Percentiles rank a stretch among this genome's conserved stretches.
Conservation (phyloP, 495 filamentous ascomycete species). For the Aspergillus panamensis region DNA sequence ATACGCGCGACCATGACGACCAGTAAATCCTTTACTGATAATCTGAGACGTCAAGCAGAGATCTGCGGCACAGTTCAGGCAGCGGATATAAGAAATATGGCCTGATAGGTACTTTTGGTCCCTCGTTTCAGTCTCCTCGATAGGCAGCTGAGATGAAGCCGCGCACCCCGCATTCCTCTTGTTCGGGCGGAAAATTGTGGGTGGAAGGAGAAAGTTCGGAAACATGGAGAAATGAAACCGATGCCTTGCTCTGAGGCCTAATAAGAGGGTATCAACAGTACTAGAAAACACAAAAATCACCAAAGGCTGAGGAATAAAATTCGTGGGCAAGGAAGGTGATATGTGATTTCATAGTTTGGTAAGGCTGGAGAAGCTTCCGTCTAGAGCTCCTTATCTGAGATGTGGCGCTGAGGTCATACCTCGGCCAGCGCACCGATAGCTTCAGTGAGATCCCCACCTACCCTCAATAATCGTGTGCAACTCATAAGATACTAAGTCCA, state of each 20-base stretch:
- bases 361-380: no score
- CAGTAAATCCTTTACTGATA: conserved; percentile 87
- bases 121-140: conserved; percentile 15
- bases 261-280: neutral
- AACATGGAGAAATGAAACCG: conserved; percentile 21
- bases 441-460: no score
- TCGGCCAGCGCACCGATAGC: no score
- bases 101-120: conserved; percentile 43
- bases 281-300: neutral
- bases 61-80: conserved; percentile 68
- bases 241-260: neutral
- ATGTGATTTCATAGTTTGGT: no score
- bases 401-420: no score
- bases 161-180: conserved; percentile 28
- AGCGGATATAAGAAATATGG: conserved; percentile 63
- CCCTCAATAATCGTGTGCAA: no score
- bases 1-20: conserved; percentile 90
- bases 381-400: no score
- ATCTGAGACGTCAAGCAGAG: conserved; percentile 75
- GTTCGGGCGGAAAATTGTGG: conserved; percentile 43
- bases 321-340: no score
- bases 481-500: no score
- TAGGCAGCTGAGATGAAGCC: conserved; percentile 12
- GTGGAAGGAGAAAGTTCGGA: conserved; percentile 52
- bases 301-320: neutral